These are phyloP conservation scores for Antrodiella citrinella DNA, from an alignment of 768 basidiomycete species.

Conservation along the genomic window DNA sequence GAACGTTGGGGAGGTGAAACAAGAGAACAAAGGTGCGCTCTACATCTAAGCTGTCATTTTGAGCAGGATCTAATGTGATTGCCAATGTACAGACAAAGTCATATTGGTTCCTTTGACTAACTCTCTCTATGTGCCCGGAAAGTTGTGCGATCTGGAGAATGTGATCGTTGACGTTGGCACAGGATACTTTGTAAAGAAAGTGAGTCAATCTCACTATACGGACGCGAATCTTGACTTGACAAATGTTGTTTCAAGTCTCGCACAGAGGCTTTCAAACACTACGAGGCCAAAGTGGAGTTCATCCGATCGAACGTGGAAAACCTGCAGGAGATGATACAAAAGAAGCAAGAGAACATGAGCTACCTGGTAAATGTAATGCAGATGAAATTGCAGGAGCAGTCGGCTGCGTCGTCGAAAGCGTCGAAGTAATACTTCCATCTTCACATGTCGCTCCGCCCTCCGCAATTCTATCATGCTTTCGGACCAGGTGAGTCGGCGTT, in stretches of 20 bases:
- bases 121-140: constrained; percentile 93
- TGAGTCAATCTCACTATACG: constrained; percentile 22
- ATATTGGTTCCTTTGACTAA: constrained; percentile 90
- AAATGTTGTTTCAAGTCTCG: constrained; percentile 53
- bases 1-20: constrained; percentile 68
- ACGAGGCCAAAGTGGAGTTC: constrained; percentile 72
- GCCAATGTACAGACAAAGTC: constrained; percentile 59
- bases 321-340: constrained; percentile 82
- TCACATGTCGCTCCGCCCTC: too few species aligned
- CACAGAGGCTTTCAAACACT: constrained; percentile 72
- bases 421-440: background rate
- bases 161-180: constrained; percentile 96
- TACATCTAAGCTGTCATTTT: background rate
- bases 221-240: constrained; percentile 1
- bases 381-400: constrained; percentile 37
- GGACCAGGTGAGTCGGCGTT: too few species aligned
- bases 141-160: constrained; percentile 70
- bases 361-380: constrained; percentile 70
- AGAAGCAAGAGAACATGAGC: constrained; percentile 86
- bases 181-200: constrained; percentile 95
- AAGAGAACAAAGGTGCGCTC: constrained; percentile 50
- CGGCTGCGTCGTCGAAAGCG: background rate
- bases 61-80: background rate
- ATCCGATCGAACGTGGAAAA: constrained; percentile 79
- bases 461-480: too few species aligned